Conservation (phyloP, 2,329 filamentous ascomycete species). For the Microcera coccophila region DNA sequence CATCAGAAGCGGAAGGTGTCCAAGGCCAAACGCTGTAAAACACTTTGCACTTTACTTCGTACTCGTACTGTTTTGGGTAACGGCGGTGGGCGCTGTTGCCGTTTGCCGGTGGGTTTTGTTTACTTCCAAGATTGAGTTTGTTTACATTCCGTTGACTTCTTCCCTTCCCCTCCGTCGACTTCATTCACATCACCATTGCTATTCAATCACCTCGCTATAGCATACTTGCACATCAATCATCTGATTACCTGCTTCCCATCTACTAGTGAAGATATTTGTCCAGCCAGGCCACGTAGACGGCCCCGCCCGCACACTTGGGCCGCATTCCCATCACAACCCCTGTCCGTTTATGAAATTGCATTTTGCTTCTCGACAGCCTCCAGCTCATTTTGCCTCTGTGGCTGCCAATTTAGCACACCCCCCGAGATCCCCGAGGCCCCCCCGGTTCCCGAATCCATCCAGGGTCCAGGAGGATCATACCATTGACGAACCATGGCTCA, state of each 20-base stretch:
- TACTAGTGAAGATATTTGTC: neutral
- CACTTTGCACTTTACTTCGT: too few species aligned
- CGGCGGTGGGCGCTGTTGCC: too few species aligned
- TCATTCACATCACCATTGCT: slow-evolving; percentile 3
- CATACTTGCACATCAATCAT: neutral
- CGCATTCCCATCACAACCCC: slow-evolving; percentile 13
- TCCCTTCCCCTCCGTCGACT: too few species aligned
- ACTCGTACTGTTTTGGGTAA: too few species aligned
- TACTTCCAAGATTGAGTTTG: too few species aligned
- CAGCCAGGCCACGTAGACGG: slow-evolving; percentile 7
- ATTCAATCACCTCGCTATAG: neutral
- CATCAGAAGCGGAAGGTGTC: too few species aligned
- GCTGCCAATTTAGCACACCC: slow-evolving; percentile 10
- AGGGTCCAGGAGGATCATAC: neutral
- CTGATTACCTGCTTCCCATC: neutral
- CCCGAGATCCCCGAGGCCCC: neutral
- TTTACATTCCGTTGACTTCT: too few species aligned
- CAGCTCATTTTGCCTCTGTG: slow-evolving; percentile 16
- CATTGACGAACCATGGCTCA: slow-evolving; percentile 1
- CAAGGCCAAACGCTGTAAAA: too few species aligned
- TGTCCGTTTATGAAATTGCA: slow-evolving; percentile 26
- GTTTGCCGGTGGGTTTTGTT: too few species aligned
- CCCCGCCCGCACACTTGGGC: slow-evolving; percentile 15
- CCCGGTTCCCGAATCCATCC: neutral
- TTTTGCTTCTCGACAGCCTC: slow-evolving; percentile 14